Conservation (phyloP, 176 grass and related monocot genomes). For the Metroxylon sagu region DNA sequence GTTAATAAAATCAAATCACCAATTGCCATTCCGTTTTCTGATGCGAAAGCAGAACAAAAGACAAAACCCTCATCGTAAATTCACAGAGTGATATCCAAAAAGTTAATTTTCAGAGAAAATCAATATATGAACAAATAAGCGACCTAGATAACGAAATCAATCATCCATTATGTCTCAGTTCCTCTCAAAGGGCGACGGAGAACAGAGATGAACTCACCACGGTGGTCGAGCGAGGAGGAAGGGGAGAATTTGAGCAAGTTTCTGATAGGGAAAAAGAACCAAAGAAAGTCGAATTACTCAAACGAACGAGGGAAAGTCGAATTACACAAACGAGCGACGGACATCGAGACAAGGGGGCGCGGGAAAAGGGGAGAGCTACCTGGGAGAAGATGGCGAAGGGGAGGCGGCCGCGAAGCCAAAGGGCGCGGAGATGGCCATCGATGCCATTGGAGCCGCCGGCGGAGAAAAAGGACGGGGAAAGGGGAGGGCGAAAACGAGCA, state of each 20-base stretch:
- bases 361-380: not conserved
- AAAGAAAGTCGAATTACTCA: no score
- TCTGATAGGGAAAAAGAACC: not conserved
- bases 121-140: not conserved
- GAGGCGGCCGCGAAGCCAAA: conserved; percentile 18
- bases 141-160: not conserved
- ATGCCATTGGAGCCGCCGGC: conserved; percentile 18
- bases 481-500: no score
- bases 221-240: conserved; percentile 3
- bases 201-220: conserved; percentile 23
- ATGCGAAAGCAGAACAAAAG: no score
- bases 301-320: no score
- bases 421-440: conserved; percentile 29
- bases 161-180: not conserved
- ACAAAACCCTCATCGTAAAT: no score
- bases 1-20: no score
- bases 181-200: not conserved
- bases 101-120: no score
- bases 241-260: conserved; percentile 13
- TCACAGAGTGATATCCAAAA: no score
- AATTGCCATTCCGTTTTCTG: no score
- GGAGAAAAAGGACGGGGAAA: not conserved
- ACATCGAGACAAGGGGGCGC: not conserved
- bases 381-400: not conserved
- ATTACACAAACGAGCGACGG: no score